Base-by-base conservation (phyloP, 768 basidiomycete species). In the Lactarius sp. region DNA sequence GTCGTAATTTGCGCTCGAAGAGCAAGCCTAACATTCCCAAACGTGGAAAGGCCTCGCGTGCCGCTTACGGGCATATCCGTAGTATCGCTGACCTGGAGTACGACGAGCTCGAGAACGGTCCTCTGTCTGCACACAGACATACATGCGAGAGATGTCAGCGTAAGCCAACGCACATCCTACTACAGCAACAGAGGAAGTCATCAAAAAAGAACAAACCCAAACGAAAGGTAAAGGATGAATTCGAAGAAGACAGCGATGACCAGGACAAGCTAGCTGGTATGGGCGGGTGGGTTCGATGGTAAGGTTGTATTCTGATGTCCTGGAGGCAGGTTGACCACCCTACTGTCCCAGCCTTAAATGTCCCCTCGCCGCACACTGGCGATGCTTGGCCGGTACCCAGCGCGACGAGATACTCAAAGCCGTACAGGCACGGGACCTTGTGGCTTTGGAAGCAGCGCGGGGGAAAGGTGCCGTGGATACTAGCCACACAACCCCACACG, bases 201-300 rank as follows among this genome's bases (percentile, higher is more conserved):
- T 79, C 75, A 68, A 76, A 76, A 55, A 75, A 71, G 44, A 70
- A 71, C 14, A 83, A 77, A 57, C 71, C 72, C 37, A 63, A 68
- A 61, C 73, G 69, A 63, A 78, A 75, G 52, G 77, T 73, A 56
- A 81, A 74, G 71, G 78, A 80, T n/a, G 81, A 80, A 60, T 79
- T 82, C 39, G 79, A 80, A 47, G 86, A 84, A 55, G 78, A 79
- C 50, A 83, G 81, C 20, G 79, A 83, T 36, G 85, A 87, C 49
- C 75, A 79, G 42, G 81, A 83, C 42, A 77, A 75, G 53, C 74
- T 84, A 10, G 74, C 65, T 13, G 71, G 73, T 7, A 75, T 87
- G 52, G 92, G 92, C 13, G 92, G 92, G 33, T 94, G 92, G 92
- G 84, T 93, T 66, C 81, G 84, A 75, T 94, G 92, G 90, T 90